These are phyloP conservation scores for Zygoascus sp. DNA, from an alignment of 1,139 yeast genomes.

Conservation along the genomic window DNA sequence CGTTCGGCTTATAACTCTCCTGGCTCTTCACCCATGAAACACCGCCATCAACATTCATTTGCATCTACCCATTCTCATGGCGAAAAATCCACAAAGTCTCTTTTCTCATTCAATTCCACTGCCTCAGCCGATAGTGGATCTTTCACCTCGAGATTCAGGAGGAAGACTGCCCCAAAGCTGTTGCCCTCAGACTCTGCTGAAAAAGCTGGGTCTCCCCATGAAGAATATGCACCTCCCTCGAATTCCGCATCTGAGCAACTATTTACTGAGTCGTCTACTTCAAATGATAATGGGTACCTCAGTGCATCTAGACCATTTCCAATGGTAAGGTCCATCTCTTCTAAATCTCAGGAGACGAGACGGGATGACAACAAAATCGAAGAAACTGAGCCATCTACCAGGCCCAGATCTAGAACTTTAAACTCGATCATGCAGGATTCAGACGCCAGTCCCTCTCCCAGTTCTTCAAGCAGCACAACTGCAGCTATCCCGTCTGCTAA, in stretches of 20 bases:
- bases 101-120: slow-evolving; percentile 3
- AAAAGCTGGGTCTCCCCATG: neutral
- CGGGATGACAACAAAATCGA: neutral
- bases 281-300: neutral
- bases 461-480: neutral
- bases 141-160: slow-evolving; percentile 2
- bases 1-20: too few relatives aligned
- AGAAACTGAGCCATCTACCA: slow-evolving; percentile 2
- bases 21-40: neutral
- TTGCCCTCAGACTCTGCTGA: slow-evolving; percentile 11
- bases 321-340: slow-evolving; percentile 17
- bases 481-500: slow-evolving; percentile 1
- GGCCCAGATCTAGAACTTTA: slow-evolving; percentile 25
- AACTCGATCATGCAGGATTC: slow-evolving; percentile 20
- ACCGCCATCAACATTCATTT: slow-evolving; percentile 1
- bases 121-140: neutral
- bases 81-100: neutral
- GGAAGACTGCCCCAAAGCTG: slow-evolving; percentile 14
- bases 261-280: neutral
- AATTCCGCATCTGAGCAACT: neutral
- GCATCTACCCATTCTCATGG: neutral
- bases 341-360: slow-evolving; percentile 16
- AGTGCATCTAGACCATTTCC: slow-evolving; percentile 14
- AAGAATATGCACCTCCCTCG: neutral
- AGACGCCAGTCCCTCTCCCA: slow-evolving; percentile 2